Percentiles rank a stretch among this genome's conserved stretches.
Evolutionary conservation across 495 filamentous ascomycete species (phyloP).

Genomic region (Penicillium waksmanii): DNA sequence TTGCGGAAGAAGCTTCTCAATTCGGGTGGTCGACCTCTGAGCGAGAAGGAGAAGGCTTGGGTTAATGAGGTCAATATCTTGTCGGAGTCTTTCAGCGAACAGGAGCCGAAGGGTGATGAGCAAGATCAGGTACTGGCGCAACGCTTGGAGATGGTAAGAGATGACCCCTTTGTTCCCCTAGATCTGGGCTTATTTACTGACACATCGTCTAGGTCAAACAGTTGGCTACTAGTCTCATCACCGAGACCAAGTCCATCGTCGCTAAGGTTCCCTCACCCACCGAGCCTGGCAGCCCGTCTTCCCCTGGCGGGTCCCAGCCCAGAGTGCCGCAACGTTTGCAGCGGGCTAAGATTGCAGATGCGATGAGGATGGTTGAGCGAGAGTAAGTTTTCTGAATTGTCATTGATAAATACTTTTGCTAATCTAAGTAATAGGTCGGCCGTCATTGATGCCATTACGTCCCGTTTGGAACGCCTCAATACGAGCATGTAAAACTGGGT

Average conservation of each 20-base stretch:
- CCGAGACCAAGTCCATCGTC: conserved; percentile 46
- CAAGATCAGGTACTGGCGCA: conserved; percentile 33
- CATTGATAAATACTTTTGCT: conserved; percentile 6
- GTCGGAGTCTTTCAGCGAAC: conserved; percentile 35
- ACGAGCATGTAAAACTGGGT: conserved; percentile 28
- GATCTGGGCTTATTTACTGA: conserved; percentile 29
- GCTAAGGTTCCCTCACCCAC: conserved; percentile 29
- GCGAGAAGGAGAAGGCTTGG: conserved; percentile 74
- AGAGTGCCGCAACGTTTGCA: conserved; percentile 70
- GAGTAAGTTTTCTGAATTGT: conserved; percentile 48
- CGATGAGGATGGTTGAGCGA: conserved; percentile 71
- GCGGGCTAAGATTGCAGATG: conserved; percentile 67
- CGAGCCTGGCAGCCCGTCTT: conserved; percentile 36
- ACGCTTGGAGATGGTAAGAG: conserved; percentile 45
- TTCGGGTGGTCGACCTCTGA: conserved; percentile 64
- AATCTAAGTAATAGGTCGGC: conserved; percentile 33
- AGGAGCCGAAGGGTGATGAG: conserved; percentile 28
- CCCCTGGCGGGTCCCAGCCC: conserved; percentile 35
- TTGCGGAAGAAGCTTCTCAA: conserved; percentile 64
- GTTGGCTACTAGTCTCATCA: conserved; percentile 55
- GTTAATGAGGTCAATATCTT: conserved; percentile 63
- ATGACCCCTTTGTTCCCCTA: neutral
- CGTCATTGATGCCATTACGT: conserved; percentile 45
- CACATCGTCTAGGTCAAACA: conserved; percentile 43
- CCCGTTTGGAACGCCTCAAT: conserved; percentile 44